Conservation (phyloP, 2,329 filamentous ascomycete species). For the Penicillium sp. region DNA sequence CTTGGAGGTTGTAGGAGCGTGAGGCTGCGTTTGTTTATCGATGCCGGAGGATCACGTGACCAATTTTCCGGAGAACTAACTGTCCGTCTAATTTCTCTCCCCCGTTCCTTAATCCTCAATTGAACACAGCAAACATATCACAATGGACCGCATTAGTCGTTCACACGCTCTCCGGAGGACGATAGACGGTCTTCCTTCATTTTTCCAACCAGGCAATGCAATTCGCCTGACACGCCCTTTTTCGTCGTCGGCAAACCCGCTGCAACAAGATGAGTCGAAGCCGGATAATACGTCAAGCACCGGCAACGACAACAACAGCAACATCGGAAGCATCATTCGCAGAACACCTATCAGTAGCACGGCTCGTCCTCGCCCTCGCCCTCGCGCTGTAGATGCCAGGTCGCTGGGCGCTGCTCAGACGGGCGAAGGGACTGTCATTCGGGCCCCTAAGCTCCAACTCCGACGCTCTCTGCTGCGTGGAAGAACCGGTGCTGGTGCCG, state of each 20-base stretch:
- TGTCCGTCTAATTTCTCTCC: background rate
- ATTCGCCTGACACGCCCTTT: constrained; percentile 7
- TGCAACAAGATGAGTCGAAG: background rate
- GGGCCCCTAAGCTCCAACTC: constrained; percentile 23
- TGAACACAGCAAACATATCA: background rate
- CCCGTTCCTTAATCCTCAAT: background rate
- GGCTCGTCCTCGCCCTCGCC: too few species aligned
- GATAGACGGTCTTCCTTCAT: background rate
- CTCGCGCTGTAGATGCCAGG: constrained; percentile 33
- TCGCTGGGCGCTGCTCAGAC: constrained; percentile 30
- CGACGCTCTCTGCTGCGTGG: constrained; percentile 20
- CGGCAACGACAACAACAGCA: background rate
- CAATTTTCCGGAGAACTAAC: background rate
- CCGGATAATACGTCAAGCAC: background rate
- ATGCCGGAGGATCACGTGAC: constrained; percentile 7
- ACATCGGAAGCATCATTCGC: background rate
- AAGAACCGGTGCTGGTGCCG: constrained; percentile 16
- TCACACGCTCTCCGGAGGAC: background rate
- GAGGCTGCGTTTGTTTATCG: background rate
- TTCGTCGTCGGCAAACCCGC: background rate
- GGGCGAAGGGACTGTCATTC: constrained; percentile 30
- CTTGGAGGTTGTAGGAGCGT: too few species aligned
- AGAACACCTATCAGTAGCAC: too few species aligned
- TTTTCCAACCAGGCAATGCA: constrained; percentile 3
- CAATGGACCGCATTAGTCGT: constrained; percentile 7